A percentile compares a stretch with the other conserved stretches of the same genome.
Conservation (phyloP, 495 filamentous ascomycete species). For the Aspergillus mulundensis region DNA sequence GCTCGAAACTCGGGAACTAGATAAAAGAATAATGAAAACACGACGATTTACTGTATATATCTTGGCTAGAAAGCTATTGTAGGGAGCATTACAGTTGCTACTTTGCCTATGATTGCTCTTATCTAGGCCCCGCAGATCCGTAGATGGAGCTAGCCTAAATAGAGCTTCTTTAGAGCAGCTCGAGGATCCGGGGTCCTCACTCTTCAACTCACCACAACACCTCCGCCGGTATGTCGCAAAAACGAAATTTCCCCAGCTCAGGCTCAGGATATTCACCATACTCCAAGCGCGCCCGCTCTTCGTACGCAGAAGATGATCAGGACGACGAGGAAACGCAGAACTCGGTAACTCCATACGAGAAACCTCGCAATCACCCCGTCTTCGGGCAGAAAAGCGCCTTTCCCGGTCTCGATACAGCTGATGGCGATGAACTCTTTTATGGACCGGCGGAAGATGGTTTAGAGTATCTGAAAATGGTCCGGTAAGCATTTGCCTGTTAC, state of each 20-base stretch:
- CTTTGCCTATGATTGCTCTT: neutral
- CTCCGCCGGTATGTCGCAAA: conserved; percentile 29
- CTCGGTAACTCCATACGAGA: conserved; percentile 26
- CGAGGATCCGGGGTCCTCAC: neutral
- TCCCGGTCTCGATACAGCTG: conserved; percentile 61
- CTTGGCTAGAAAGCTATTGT: neutral
- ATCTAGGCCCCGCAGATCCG: neutral
- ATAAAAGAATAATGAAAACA: conserved; percentile 9
- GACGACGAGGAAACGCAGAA: conserved; percentile 13
- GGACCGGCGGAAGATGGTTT: conserved; percentile 58
- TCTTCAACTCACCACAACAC: conserved; percentile 10
- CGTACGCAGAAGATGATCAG: conserved; percentile 25
- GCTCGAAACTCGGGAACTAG: neutral
- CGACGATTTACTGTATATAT: neutral
- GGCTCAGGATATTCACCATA: conserved; percentile 18
- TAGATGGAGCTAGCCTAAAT: neutral
- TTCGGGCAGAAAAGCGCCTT: conserved; percentile 77
- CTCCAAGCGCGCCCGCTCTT: conserved; percentile 29
- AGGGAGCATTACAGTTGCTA: neutral
- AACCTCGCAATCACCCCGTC: conserved; percentile 54
- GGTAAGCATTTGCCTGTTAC: conserved; percentile 52
- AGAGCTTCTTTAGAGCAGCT: neutral
- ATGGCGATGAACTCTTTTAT: conserved; percentile 47
- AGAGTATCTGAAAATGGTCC: conserved; percentile 73
- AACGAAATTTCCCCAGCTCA: conserved; percentile 29